Evolutionary conservation across 176 grass and related monocot species (phyloP).

Genomic region (Musa troglodytarum): DNA sequence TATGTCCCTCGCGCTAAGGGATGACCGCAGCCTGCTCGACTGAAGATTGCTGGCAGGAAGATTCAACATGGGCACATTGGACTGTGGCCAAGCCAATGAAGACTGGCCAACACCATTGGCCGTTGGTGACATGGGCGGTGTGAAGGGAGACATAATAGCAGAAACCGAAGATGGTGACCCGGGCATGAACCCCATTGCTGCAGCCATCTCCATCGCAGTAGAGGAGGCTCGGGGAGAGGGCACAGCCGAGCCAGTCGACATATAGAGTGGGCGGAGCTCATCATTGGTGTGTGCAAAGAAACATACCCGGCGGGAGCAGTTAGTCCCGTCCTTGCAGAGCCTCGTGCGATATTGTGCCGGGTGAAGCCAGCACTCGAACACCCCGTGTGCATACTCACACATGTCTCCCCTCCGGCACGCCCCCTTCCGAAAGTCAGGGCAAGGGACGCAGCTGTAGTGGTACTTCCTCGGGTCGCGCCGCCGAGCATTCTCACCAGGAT

Average conservation of each 20-base stretch:
- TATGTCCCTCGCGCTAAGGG: constrained; percentile 77
- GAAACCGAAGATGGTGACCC: constrained; percentile 53
- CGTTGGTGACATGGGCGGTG: constrained; percentile 21
- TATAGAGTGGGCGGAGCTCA: constrained; percentile 61
- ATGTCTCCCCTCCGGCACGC: constrained; percentile 61
- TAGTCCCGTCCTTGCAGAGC: constrained; percentile 68
- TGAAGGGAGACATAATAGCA: constrained; percentile 31
- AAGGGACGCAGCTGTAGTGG: constrained; percentile 74
- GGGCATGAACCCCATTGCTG: constrained; percentile 52
- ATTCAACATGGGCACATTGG: constrained; percentile 23
- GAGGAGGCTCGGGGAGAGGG: constrained; percentile 42
- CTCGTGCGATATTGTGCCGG: constrained; percentile 81
- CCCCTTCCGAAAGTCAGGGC: constrained; percentile 72
- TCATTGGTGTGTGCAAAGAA: constrained; percentile 85
- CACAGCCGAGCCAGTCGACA: constrained; percentile 46
- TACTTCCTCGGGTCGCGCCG: constrained; percentile 75
- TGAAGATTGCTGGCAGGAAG: constrained; percentile 42
- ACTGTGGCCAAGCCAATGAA: constrained; percentile 21
- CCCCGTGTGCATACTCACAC: constrained; percentile 82
- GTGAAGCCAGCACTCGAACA: constrained; percentile 96
- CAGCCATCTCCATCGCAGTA: constrained; percentile 67
- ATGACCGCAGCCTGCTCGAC: constrained; percentile 68
- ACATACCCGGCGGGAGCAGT: constrained; percentile 72
- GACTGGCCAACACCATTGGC: constrained; percentile 14
- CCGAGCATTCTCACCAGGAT: constrained; percentile 80